phyloP scores from a whole-genome alignment of 768 basidiomycete species.

The Pulveroboletus sp. region DNA sequence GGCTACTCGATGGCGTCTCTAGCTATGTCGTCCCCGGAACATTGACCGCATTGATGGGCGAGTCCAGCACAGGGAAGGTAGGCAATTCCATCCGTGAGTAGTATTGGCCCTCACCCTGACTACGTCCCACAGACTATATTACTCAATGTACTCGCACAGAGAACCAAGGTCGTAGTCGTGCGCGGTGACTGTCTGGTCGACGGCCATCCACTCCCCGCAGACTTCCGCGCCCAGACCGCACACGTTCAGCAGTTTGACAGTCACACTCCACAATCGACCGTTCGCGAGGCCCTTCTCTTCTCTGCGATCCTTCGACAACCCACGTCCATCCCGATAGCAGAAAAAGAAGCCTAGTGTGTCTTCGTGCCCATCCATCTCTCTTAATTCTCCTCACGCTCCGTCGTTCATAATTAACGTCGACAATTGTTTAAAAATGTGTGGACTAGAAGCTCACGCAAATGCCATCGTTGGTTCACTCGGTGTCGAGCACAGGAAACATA shows the following conservation, averaged over 20 bases:
- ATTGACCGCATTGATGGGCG: conserved; percentile 49
- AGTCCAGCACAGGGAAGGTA: conserved; percentile 33
- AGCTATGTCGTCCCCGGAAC: conserved; percentile 50
- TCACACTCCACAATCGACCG: conserved; percentile 69
- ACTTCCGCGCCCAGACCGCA: conserved; percentile 59
- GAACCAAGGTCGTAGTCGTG: conserved; percentile 44
- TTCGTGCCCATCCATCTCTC: not conserved
- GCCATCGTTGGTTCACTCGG: conserved; percentile 56
- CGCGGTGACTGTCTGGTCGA: conserved; percentile 53
- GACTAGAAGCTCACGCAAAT: conserved; percentile 55
- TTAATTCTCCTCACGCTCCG: not conserved
- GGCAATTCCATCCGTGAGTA: not conserved
- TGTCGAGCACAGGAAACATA: conserved; percentile 49
- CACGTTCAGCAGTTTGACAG: conserved; percentile 71
- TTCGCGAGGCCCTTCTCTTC: conserved; percentile 75
- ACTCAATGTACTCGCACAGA: conserved; percentile 53
- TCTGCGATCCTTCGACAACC: conserved; percentile 81
- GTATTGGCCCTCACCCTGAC: not conserved
- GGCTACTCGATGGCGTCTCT: conserved; percentile 41
- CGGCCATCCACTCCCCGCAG: conserved; percentile 44
- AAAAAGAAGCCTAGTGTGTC: conserved; percentile 77
- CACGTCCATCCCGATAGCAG: conserved; percentile 49
- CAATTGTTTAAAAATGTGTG: conserved; percentile 60
- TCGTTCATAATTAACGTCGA: conserved; percentile 37
- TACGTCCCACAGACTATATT: conserved; percentile 44